A percentile compares a stretch with the other conserved stretches of the same genome.
phyloP scores from a whole-genome alignment of 352 stramenopile species.

The Aphanomyces astaci region DNA sequence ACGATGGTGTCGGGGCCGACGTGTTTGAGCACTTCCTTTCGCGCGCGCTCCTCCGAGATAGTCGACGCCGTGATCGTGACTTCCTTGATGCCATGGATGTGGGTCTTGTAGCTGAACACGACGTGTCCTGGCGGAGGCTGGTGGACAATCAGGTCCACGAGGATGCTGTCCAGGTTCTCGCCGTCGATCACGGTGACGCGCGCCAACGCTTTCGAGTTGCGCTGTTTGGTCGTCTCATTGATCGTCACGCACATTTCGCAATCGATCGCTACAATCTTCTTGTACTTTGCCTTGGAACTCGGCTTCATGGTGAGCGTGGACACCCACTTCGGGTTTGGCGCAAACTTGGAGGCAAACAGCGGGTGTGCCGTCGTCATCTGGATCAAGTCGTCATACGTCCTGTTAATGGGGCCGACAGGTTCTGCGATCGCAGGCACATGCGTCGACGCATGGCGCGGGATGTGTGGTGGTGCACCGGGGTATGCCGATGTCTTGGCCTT shows the following conservation, averaged over 20 bases:
- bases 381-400: slow-evolving; percentile 56
- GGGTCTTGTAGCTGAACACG: slow-evolving; percentile 69
- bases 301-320: slow-evolving; percentile 39
- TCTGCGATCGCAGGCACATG: neutral
- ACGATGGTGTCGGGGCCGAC: slow-evolving; percentile 75
- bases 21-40: slow-evolving; percentile 82
- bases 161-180: slow-evolving; percentile 61
- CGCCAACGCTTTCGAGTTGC: slow-evolving; percentile 43
- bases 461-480: neutral
- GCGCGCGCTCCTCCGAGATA: slow-evolving; percentile 62
- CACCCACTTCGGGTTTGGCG: slow-evolving; percentile 40
- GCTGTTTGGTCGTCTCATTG: neutral
- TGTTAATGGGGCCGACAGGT: neutral
- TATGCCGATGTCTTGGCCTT: slow-evolving; percentile 9
- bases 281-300: slow-evolving; percentile 42
- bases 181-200: slow-evolving; percentile 76
- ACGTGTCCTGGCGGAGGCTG: slow-evolving; percentile 52
- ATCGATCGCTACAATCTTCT: slow-evolving; percentile 72
- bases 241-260: slow-evolving; percentile 81
- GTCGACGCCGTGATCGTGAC: slow-evolving; percentile 60
- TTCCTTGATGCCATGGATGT: slow-evolving; percentile 77
- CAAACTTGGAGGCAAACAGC: slow-evolving; percentile 51
- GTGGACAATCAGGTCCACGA: slow-evolving; percentile 77
- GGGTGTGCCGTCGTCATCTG: slow-evolving; percentile 49
- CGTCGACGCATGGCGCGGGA: neutral